Evolutionary conservation across 208 protist species (phyloP).

Genomic region (Trypanosomatidae sp.): DNA sequence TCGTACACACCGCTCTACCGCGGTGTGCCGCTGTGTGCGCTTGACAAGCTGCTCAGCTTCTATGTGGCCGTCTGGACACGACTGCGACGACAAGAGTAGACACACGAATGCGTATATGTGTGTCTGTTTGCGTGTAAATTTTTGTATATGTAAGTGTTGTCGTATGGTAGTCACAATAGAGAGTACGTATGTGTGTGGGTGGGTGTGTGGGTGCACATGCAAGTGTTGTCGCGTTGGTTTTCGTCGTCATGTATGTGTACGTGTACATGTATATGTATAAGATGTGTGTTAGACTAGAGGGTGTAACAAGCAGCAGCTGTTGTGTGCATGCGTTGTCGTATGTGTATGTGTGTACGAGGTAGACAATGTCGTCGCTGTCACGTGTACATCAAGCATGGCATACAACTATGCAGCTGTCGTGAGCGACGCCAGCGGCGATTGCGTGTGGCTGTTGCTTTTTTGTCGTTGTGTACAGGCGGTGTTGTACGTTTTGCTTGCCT

Average conservation of each 20-base stretch:
- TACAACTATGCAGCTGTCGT: no score
- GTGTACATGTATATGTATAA: neutral
- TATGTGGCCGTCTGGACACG: slow-evolving; percentile 76
- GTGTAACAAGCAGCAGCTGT: no score
- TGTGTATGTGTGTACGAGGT: no score
- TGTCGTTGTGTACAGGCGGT: no score
- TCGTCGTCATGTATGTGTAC: neutral
- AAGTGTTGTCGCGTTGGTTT: neutral
- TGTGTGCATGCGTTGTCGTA: no score
- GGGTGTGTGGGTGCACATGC: neutral
- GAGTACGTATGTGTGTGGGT: neutral
- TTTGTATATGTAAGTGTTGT: no score
- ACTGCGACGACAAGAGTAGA: slow-evolving; percentile 6
- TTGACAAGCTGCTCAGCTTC: slow-evolving; percentile 64
- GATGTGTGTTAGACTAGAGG: no score
- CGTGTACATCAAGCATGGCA: no score
- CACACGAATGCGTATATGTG: neutral
- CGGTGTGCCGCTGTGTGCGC: slow-evolving; percentile 36
- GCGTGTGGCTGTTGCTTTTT: no score
- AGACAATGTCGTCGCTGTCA: no score
- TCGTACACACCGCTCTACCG: slow-evolving; percentile 32
- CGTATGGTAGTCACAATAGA: no score
- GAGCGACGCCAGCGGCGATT: no score
- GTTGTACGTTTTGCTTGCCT: slow-evolving; percentile 1
- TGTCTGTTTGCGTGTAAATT: neutral